Base-by-base conservation (phyloP, 2,329 filamentous ascomycete species). In the Passalora sequoiae region DNA sequence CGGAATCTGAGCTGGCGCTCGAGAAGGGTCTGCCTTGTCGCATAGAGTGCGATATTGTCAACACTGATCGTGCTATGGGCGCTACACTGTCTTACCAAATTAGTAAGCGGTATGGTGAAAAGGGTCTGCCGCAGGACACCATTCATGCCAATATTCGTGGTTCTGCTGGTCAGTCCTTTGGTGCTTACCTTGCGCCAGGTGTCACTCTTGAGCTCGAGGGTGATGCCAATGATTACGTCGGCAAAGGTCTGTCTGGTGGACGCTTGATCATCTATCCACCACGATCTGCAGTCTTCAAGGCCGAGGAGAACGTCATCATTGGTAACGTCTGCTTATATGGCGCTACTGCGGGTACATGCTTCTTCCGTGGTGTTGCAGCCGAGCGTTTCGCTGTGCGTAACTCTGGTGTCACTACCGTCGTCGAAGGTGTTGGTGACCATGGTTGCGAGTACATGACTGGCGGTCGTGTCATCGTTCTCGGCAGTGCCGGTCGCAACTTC, bases 401-500 rank as follows among this genome's bases (percentile, higher is more conserved):
- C 74, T 96, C 91, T 1, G 91, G 91, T 70, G 91, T 87, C 38
- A 94, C 84, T 20, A 89, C 91, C n/a, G 86, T 97, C 53, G 89
- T 96, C 50, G 91, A 97, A 69, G 91, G 91, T 70, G 80, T 94
- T 54, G 91, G 91, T 75, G 91, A 97, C 67, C 91, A 97, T 66
- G 86, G 88, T 51, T 96, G 89, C 64, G 91, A 97, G 75, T 97
- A 97, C 78, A 97, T 97, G 91, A 96, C 91, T 60, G 91, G 91
- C 65, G 91, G 91, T 63, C 87, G 89, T 62, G 76, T 96, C 38
- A 73, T 97, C 53, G 78, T 94, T 60, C 77, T 97, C 36, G 91
- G 91, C 46, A 81, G 79, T 60, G 95, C 89, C 62, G 91, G 91
- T 33, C 89, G 91, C 58, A 97, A 97, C 75, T 97, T 97, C 62